Conservation (phyloP, 139 green algal genomes). For the Deuterostichococcus epilithicus region DNA sequence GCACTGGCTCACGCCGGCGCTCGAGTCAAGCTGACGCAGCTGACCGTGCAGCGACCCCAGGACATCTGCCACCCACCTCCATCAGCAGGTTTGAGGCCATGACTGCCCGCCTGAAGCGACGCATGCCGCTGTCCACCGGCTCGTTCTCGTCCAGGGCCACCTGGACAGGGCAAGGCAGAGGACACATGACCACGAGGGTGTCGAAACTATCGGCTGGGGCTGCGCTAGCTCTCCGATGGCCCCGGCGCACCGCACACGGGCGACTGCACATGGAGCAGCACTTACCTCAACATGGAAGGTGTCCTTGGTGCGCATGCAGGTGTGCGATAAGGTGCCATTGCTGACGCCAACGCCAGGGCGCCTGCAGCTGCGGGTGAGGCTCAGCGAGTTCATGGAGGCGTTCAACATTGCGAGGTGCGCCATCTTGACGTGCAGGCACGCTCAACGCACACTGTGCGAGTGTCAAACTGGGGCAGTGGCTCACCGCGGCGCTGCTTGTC, state of each 20-base stretch:
- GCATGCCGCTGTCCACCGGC: constrained; percentile 25
- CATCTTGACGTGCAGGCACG: not conserved
- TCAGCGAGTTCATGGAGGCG: not conserved
- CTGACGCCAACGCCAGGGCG: not conserved
- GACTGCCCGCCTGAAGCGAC: constrained; percentile 10
- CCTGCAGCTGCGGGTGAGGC: not conserved
- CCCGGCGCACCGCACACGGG: too few species aligned
- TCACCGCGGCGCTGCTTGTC: too few species aligned
- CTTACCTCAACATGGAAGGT: not conserved
- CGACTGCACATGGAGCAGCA: too few species aligned
- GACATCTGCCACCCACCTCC: constrained; percentile 2
- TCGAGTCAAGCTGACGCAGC: too few species aligned
- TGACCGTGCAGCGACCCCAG: not conserved
- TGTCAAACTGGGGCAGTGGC: not conserved
- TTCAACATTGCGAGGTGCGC: not conserved
- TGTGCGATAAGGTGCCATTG: constrained; percentile 2
- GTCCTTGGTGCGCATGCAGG: not conserved
- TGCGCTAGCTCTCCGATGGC: too few species aligned
- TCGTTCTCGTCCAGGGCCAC: constrained; percentile 35
- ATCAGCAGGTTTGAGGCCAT: not conserved
- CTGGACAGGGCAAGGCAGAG: constrained; percentile 6
- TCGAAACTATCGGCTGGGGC: too few species aligned
- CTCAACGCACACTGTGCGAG: not conserved
- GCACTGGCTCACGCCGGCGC: too few species aligned
- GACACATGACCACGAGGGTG: too few species aligned